Percentiles rank a stretch among this genome's conserved stretches.
These are phyloP conservation scores for Rickenella mellea DNA, from an alignment of 768 basidiomycete species.

Conservation along the genomic window DNA sequence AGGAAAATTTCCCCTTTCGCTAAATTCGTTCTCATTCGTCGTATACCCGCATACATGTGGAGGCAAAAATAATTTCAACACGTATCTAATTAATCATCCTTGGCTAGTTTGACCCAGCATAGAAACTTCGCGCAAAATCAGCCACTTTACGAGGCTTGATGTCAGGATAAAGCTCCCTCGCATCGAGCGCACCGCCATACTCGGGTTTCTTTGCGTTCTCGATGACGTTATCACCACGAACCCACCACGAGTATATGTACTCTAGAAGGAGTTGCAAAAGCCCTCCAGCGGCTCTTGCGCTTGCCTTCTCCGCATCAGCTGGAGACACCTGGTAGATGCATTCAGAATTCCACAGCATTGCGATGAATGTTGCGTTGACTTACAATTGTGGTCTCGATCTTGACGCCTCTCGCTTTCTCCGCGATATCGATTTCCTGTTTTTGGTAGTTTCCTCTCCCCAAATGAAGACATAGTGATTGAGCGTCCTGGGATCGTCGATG, in stretches of 20 bases:
- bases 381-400: not conserved
- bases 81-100: no score
- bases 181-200: conserved; percentile 18
- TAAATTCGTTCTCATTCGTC: no score
- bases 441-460: conserved; percentile 18
- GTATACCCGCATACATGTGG: no score
- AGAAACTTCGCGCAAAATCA: conserved; percentile 17
- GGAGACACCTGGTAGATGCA: no score
- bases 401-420: conserved; percentile 11
- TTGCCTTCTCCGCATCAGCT: no score
- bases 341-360: no score
- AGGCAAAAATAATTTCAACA: no score
- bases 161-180: conserved; percentile 21
- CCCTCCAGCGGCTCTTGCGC: not conserved
- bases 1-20: no score
- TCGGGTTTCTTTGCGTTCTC: conserved; percentile 11
- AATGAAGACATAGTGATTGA: conserved; percentile 20
- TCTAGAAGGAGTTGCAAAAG: not conserved
- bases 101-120: no score
- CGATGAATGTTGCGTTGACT: no score
- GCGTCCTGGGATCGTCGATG: conserved; percentile 20
- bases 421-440: conserved; percentile 13
- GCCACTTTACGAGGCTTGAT: conserved; percentile 10
- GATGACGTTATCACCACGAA: conserved; percentile 21
- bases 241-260: conserved; percentile 12